Evolutionary conservation across 2,329 filamentous ascomycete species (phyloP), one percentile per base, ranked within the genome.

Genomic region (Cladorrhinum sp.): DNA sequence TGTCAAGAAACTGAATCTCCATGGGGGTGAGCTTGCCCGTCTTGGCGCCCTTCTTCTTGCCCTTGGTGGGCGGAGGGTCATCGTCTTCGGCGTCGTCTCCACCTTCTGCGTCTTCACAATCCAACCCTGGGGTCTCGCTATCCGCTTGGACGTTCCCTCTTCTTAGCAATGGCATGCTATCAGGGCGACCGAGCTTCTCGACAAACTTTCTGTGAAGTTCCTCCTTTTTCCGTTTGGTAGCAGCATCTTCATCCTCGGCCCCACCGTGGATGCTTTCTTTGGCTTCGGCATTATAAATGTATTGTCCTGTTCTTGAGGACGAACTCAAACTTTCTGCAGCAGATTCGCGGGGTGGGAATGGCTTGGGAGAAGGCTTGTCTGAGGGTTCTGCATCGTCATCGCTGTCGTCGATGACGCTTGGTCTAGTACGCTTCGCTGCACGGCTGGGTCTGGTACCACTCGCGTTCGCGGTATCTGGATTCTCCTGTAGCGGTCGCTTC

Each of bases 1-100:
- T 96, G 18, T 96, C 93, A 5, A 99, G 81, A 60, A 96, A 90
- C 70, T 98, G 95, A 45, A 90, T 84, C 73, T 98, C 93, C 87
- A 99, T 90, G 0, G 95, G 95, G 0, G 95, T 99, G 62, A 99
- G 83, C 72, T 97, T 97, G 58, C 82, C 82, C 1, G 82, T 80
- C 73, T 85, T 87, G n/a, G 84, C 63, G 0, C 85, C 84, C 72
- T 92, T 96, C 75, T 91, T 96, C 65, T 80, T 84, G 0, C 74
- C 65, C 63, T 81, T 82, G 23, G 77, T 70, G n/a, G 77, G 79
- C 66, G 69, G 78, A 61, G 71, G 82, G 2, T 82, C 78, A 5
- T 80, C 81, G 2, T 73, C 78, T 0, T 83, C 89, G 0, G 80
- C 87, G 7, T 81, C 86, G 8, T 75, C 85, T 3, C 81, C 82